Evolutionary conservation across 2,329 filamentous ascomycete genomes (phyloP), one percentile per base, ranked within the genome.

Genomic region (Fusarium sambucinum): DNA sequence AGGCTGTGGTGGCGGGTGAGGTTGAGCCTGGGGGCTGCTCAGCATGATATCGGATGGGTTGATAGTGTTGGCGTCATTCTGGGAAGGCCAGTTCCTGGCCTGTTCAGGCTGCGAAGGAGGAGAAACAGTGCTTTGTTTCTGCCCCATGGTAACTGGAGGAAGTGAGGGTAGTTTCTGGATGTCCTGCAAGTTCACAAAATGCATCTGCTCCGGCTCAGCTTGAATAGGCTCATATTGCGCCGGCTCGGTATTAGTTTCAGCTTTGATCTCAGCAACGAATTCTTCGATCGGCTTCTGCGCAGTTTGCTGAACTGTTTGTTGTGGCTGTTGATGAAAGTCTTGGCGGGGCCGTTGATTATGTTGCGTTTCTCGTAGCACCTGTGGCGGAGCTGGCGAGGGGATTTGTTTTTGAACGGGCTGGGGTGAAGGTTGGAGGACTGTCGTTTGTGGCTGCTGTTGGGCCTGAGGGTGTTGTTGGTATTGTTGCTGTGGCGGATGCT

Each of bases 171-270:
- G 66, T 40, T 74, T 74, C 45, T 80, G 77, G 19, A 81, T 79
- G 45, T 80, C 77, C 56, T 79, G 77, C 40, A 79, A 68, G 41
- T 80, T 81, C 35, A 81, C 79, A 68, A 77, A 80, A 44, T 78
- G 73, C 51, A 76, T 48, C 41, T 72, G 75, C 35, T 71, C 71
- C 21, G 69, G 73, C 27, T 67, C 64, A n/a, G 63, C 59, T 54
- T 71, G 66, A 27, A 68, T 55, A 27, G 64, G 65, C 25, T 69
- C 69, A n/a, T 68, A 68, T 16, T 59, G 67, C 12, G 52, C 27
- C 35, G 63, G 45, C 32, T 72, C 64, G n/a, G 56, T 38, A n/a
- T 38, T 17, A n/a, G 67, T 44, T 13, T 59, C 47, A 23, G 44
- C 62, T 35, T 54, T 55, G 16, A 48, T 51, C 19, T 63, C 54